phyloP scores from a whole-genome alignment of 805 yeast genomes.

The Ogataea pini region DNA sequence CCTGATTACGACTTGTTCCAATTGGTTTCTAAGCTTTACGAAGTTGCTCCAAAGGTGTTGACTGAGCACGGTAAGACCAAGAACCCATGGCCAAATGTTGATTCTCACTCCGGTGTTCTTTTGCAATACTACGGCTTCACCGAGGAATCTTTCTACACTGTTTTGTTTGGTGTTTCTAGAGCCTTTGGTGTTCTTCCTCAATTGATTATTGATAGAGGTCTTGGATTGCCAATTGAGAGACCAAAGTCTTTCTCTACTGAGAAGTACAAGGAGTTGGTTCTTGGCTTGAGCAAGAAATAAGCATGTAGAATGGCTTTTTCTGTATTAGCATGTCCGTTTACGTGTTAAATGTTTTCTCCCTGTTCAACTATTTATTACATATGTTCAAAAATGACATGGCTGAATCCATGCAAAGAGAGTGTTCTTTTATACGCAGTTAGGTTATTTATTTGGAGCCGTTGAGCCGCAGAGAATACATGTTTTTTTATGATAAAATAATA shows the following conservation, averaged over 20 bases:
- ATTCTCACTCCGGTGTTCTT: conserved; percentile 83
- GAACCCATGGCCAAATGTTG: conserved; percentile 94
- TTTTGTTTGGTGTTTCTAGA: conserved; percentile 82
- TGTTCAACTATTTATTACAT: conserved; percentile 5
- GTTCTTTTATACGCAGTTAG: neutral
- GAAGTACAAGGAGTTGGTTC: conserved; percentile 82
- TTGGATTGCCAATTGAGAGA: conserved; percentile 82
- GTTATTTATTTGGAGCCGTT: neutral
- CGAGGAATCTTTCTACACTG: conserved; percentile 82
- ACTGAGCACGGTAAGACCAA: conserved; percentile 86
- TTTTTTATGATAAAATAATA: too few relatives aligned
- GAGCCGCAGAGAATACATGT: neutral
- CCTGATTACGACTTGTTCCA: conserved; percentile 80
- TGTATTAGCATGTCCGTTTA: conserved; percentile 4
- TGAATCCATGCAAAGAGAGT: neutral
- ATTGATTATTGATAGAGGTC: conserved; percentile 80
- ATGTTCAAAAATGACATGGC: neutral
- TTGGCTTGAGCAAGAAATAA: conserved; percentile 29
- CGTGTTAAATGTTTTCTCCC: neutral
- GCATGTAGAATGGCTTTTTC: conserved; percentile 1
- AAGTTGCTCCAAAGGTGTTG: conserved; percentile 80
- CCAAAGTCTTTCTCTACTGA: conserved; percentile 94
- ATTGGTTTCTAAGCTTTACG: conserved; percentile 73
- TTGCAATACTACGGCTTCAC: conserved; percentile 84
- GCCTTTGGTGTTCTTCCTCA: conserved; percentile 87